Evolutionary conservation across 805 yeast genomes (phyloP), one percentile per base, ranked within the genome.

Genomic region (Scheffersomyces coipomensis): DNA sequence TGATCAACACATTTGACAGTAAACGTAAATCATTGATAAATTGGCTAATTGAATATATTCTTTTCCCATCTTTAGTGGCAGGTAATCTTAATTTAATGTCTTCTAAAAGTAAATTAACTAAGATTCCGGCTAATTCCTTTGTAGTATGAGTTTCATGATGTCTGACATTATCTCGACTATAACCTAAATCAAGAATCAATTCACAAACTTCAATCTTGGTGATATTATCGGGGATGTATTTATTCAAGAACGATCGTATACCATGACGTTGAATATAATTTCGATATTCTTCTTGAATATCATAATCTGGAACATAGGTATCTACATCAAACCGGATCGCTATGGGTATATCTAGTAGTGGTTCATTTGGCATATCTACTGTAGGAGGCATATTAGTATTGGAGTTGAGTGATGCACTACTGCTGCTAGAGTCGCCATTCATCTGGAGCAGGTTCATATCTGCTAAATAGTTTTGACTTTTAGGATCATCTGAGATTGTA

Each of bases 1-100:
- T 58, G 0, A 89, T 89, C 42, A 90, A 53, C 9, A 89, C 73
- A 29, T 78, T 82, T 32, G 46, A 44, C 19, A 58, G 49, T 8
- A 32, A 18, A n/a, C 24, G 21, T 23, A 61, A 43, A 19, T 51
- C 51, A 5, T 24, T 7, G n/a, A 44, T 15, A 29, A 55, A 54
- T 5, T 37, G 31, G 5, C 39, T 43, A 13, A 54, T 24, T 17
- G 40, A 31, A 23, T 50, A 48, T 23, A 10, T 6, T 15, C 9
- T 7, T 17, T 15, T 5, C 6, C 6, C 13, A 8, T 8, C 11
- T 12, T 13, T 25, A 8, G 6, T 12, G 5, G 6, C 15, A 25
- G n/a, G 5, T 7, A 10, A 5, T 7, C 6, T 13, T 25, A 25
- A 25, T 5, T 25, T 13, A 25, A 25, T 22, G 23, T 49, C 55